Conservation (phyloP, 257 asterid species). For the Petrea volubilis region DNA sequence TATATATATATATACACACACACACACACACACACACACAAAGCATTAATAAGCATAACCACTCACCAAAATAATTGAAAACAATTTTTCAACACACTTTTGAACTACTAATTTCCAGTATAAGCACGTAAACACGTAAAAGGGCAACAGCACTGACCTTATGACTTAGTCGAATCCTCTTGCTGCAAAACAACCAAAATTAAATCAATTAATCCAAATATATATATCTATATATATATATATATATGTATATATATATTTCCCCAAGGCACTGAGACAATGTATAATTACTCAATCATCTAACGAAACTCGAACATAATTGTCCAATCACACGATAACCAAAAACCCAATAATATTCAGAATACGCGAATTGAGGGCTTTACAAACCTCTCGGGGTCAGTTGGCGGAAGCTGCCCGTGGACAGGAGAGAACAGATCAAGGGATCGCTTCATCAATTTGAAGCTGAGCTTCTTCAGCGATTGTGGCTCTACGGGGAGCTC, state of each 20-base stretch:
- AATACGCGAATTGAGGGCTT: conserved; percentile 7
- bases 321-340: background rate
- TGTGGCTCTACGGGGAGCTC: conserved; percentile 91
- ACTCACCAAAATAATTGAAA: background rate
- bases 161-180: conserved; percentile 76
- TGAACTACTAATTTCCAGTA: background rate
- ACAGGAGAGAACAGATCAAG: conserved; percentile 92
- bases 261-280: background rate
- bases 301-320: background rate
- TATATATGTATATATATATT: no score
- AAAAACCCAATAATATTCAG: background rate
- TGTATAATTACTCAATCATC: background rate
- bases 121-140: conserved; percentile 15
- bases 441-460: conserved; percentile 80
- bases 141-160: conserved; percentile 55
- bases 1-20: background rate
- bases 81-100: background rate
- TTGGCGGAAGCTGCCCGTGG: conserved; percentile 73
- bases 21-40: background rate
- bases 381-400: conserved; percentile 71
- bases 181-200: conserved; percentile 52
- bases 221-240: no score
- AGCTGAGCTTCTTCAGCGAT: conserved; percentile 83
- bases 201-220: background rate
- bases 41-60: background rate